phyloP scores from a whole-genome alignment of 2,329 filamentous ascomycete genomes.

The Diaporthe destruens region DNA sequence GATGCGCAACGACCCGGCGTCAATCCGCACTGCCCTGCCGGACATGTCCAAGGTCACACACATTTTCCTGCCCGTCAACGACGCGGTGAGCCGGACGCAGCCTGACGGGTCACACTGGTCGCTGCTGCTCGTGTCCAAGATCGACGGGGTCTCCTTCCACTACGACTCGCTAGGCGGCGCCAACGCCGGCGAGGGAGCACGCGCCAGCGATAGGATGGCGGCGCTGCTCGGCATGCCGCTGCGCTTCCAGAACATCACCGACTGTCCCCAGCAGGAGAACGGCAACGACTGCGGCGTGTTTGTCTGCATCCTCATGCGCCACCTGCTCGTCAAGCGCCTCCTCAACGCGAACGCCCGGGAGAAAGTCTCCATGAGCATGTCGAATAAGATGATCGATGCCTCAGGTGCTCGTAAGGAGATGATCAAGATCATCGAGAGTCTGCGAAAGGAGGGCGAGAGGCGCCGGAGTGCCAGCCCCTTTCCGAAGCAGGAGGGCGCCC shows the following conservation, averaged over 20 bases:
- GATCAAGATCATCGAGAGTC: constrained; percentile 86
- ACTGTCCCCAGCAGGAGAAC: constrained; percentile 92
- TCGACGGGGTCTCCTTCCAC: constrained; percentile 94
- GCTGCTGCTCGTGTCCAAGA: constrained; percentile 86
- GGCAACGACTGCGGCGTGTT: constrained; percentile 95
- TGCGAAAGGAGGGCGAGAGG: constrained; percentile 88
- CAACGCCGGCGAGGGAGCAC: constrained; percentile 80
- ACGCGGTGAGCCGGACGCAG: constrained; percentile 79
- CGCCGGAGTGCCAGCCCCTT: constrained; percentile 63
- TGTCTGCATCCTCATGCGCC: constrained; percentile 94
- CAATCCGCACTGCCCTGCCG: constrained; percentile 77
- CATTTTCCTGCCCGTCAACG: constrained; percentile 96
- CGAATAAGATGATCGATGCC: constrained; percentile 85
- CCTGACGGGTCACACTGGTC: constrained; percentile 98
- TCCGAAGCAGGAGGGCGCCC: constrained; percentile 53
- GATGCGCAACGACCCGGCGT: constrained; percentile 74
- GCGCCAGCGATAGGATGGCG: constrained; percentile 77
- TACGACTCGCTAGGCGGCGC: constrained; percentile 87
- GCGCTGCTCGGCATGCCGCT: constrained; percentile 75
- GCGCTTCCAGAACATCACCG: constrained; percentile 83
- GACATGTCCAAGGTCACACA: constrained; percentile 86
- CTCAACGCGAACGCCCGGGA: constrained; percentile 82
- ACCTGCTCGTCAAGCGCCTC: constrained; percentile 87
- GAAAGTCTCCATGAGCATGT: constrained; percentile 96
- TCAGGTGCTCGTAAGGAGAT: constrained; percentile 88